Evolutionary conservation across 192 early-diverging fungal species (phyloP).

Genomic region (Podila epicladia): DNA sequence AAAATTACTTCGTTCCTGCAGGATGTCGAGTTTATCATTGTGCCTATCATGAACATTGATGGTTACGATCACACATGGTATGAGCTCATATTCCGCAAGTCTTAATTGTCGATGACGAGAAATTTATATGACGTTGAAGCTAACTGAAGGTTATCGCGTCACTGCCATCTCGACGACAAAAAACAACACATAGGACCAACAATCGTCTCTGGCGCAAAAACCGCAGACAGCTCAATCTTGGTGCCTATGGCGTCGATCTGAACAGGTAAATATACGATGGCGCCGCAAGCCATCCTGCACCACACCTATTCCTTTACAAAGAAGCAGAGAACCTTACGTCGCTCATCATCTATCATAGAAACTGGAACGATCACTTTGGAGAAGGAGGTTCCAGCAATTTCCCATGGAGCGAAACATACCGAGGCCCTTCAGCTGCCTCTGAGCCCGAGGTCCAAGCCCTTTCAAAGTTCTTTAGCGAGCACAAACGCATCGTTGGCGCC

Average conservation of each 20-base stretch:
- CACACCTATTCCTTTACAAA: neutral
- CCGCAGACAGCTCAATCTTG: constrained; percentile 39
- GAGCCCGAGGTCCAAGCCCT: constrained; percentile 59
- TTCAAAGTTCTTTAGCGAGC: constrained; percentile 57
- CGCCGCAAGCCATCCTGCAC: too few species aligned
- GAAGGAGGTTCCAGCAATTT: constrained; percentile 40
- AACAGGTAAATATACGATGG: constrained; percentile 54
- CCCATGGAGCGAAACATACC: constrained; percentile 54
- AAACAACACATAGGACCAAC: constrained; percentile 3
- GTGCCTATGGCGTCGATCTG: constrained; percentile 49
- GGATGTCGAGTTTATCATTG: constrained; percentile 60
- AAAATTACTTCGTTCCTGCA: constrained; percentile 52
- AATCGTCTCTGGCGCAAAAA: constrained; percentile 71
- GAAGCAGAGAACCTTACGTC: neutral
- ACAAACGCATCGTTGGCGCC: constrained; percentile 61
- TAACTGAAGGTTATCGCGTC: neutral
- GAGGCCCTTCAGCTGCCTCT: constrained; percentile 47
- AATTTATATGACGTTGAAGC: neutral
- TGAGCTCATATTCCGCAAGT: neutral
- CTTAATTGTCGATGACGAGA: neutral
- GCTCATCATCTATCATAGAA: constrained; percentile 6
- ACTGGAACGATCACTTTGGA: constrained; percentile 56
- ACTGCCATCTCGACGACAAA: neutral
- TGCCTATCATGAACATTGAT: constrained; percentile 68
- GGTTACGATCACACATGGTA: constrained; percentile 65